phyloP scores from a whole-genome alignment of 2,329 filamentous ascomycete species.

The Pseudovirgaria hyperparasitica region DNA sequence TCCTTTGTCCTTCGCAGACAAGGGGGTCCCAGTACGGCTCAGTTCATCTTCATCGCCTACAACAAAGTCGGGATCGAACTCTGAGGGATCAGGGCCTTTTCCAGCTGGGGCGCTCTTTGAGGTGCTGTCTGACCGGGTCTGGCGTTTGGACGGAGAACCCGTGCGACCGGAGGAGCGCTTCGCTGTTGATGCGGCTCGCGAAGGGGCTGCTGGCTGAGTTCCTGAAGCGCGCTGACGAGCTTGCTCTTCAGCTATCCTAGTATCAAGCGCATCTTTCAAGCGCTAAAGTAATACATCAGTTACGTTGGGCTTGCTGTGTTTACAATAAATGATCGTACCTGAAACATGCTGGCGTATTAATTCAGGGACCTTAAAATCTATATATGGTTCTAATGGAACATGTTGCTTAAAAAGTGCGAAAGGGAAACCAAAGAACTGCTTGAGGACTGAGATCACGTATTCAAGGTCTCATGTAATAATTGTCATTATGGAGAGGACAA shows the following conservation, averaged over 20 bases:
- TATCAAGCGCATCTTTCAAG: conserved; percentile 74
- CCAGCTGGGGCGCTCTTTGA: conserved; percentile 32
- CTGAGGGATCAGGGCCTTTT: conserved; percentile 63
- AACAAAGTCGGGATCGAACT: conserved; percentile 77
- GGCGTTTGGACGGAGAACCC: conserved; percentile 23
- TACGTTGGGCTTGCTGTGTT: background rate
- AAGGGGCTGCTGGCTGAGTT: conserved; percentile 33
- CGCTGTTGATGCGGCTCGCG: conserved; percentile 32
- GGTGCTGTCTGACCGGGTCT: conserved; percentile 14
- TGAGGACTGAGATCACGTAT: too few species aligned
- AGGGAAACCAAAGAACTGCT: too few species aligned
- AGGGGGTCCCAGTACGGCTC: conserved; percentile 49
- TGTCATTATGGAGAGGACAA: too few species aligned
- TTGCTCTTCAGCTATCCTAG: conserved; percentile 83
- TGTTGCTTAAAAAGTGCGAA: too few species aligned
- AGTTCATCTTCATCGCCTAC: conserved; percentile 70
- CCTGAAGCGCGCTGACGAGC: conserved; percentile 51
- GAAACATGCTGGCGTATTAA: conserved; percentile 24
- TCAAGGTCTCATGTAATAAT: too few species aligned
- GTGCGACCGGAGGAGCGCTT: conserved; percentile 32
- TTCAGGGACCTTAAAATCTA: too few species aligned
- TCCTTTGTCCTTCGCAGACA: conserved; percentile 30
- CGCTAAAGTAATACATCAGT: conserved; percentile 39
- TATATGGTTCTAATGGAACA: too few species aligned
- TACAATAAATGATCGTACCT: conserved; percentile 10